These are phyloP conservation scores for Magnolia officinalis DNA, from an alignment of 164 flowering plant genomes.

Conservation along the genomic window DNA sequence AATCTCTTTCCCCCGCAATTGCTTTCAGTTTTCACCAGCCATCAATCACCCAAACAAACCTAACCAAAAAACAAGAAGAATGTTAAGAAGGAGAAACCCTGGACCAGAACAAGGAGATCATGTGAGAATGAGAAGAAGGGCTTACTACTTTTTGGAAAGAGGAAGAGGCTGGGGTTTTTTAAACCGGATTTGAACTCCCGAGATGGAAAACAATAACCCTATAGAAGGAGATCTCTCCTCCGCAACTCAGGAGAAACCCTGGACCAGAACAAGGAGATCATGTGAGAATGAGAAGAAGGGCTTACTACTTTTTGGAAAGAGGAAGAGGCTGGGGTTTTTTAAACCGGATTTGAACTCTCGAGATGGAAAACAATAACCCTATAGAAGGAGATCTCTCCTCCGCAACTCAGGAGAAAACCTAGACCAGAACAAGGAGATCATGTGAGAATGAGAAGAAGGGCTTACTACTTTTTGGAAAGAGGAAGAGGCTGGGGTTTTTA, in stretches of 20 bases:
- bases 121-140: not conserved
- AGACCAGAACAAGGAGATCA: not conserved
- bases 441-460: not conserved
- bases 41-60: slow-evolving; percentile 64
- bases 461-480: not conserved
- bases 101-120: not conserved
- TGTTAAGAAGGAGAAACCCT: not conserved
- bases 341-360: too few species aligned
- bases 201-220: too few species aligned
- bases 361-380: too few species aligned
- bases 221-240: too few species aligned
- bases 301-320: too few species aligned
- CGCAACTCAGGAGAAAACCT: not conserved
- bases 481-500: not conserved
- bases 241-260: too few species aligned
- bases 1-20: slow-evolving; percentile 37
- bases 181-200: not conserved
- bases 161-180: not conserved
- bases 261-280: too few species aligned
- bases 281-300: too few species aligned
- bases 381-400: too few species aligned
- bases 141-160: not conserved
- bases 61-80: slow-evolving; percentile 4
- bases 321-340: too few species aligned
- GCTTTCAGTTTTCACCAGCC: slow-evolving; percentile 39